phyloP scores from a whole-genome alignment of 768 basidiomycete genomes.

The Termitomyces bulborhizus region DNA sequence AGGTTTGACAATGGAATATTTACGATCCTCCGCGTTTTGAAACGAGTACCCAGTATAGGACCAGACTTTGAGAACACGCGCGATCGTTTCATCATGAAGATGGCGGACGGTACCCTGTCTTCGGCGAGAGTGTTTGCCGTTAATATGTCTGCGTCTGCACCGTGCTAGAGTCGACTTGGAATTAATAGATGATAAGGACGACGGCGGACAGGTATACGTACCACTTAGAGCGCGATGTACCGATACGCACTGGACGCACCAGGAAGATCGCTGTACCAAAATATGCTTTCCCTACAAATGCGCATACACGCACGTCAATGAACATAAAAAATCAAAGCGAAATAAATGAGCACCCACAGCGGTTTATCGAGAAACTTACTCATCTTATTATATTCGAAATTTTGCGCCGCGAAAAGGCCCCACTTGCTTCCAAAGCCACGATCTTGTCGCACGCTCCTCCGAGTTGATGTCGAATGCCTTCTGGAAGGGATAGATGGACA shows the following conservation, averaged over 20 bases:
- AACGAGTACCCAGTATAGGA: slow-evolving; percentile 96
- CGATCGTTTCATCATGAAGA: neutral
- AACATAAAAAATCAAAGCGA: neutral
- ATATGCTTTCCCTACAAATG: slow-evolving; percentile 58
- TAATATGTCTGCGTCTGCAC: slow-evolving; percentile 84
- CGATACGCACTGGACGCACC: slow-evolving; percentile 91
- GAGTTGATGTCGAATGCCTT: slow-evolving; percentile 92
- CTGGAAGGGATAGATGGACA: slow-evolving; percentile 88
- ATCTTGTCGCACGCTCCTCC: slow-evolving; percentile 97
- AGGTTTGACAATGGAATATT: slow-evolving; percentile 68
- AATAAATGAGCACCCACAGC: slow-evolving; percentile 30
- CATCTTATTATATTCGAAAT: slow-evolving; percentile 88
- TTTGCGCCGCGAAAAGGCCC: slow-evolving; percentile 83
- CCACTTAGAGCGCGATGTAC: slow-evolving; percentile 82
- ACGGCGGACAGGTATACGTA: neutral
- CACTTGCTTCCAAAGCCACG: slow-evolving; percentile 86
- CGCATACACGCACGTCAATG: neutral
- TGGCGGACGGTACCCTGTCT: slow-evolving; percentile 50
- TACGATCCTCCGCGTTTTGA: slow-evolving; percentile 88
- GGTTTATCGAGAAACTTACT: slow-evolving; percentile 91
- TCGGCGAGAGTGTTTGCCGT: slow-evolving; percentile 93
- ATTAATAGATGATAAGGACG: too few species aligned
- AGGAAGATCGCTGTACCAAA: slow-evolving; percentile 92
- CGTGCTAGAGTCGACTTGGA: slow-evolving; percentile 38
- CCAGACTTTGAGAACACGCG: slow-evolving; percentile 30